Percentiles rank a stretch among this genome's conserved stretches.
These are phyloP conservation scores for Lignosus rhinocerotis DNA, from an alignment of 1,284 basidiomycete species.

Conservation along the genomic window DNA sequence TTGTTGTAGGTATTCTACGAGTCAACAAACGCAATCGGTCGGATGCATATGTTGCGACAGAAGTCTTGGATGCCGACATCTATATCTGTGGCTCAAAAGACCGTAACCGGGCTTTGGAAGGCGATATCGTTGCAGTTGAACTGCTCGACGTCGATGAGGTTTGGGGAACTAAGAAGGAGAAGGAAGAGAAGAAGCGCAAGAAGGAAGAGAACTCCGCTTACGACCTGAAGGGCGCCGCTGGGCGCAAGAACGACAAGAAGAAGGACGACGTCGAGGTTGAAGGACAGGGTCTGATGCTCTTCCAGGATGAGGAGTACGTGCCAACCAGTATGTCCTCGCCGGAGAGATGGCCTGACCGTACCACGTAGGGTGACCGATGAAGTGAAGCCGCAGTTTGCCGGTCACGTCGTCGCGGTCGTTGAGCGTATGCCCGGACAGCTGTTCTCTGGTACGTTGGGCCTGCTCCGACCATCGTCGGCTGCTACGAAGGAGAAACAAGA, in stretches of 20 bases:
- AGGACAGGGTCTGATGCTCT: slow-evolving; percentile 93
- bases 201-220: slow-evolving; percentile 98
- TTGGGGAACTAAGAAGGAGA: slow-evolving; percentile 99
- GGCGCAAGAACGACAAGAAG: slow-evolving; percentile 97
- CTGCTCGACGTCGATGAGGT: slow-evolving; percentile 97
- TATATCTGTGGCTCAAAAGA: slow-evolving; percentile 99
- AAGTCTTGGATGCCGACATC: slow-evolving; percentile 97
- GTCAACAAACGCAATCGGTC: slow-evolving; percentile 99
- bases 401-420: slow-evolving; percentile 98
- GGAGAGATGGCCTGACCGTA: slow-evolving; percentile 18
- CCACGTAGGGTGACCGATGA: slow-evolving; percentile 86
- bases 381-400: slow-evolving; percentile 92
- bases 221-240: slow-evolving; percentile 72
- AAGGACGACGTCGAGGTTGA: slow-evolving; percentile 99
- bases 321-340: neutral
- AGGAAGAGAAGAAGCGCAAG: slow-evolving; percentile 99
- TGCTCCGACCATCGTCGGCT: slow-evolving; percentile 94
- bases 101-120: slow-evolving; percentile 96
- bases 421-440: slow-evolving; percentile 99
- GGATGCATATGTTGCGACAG: slow-evolving; percentile 99
- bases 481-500: slow-evolving; percentile 99
- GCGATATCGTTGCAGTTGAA: slow-evolving; percentile 98
- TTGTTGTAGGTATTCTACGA: slow-evolving; percentile 95
- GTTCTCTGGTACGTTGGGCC: slow-evolving; percentile 95
- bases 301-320: slow-evolving; percentile 93